Base-by-base conservation (phyloP, 2,329 filamentous ascomycete genomes). In the Ophiostoma perfectum region DNA sequence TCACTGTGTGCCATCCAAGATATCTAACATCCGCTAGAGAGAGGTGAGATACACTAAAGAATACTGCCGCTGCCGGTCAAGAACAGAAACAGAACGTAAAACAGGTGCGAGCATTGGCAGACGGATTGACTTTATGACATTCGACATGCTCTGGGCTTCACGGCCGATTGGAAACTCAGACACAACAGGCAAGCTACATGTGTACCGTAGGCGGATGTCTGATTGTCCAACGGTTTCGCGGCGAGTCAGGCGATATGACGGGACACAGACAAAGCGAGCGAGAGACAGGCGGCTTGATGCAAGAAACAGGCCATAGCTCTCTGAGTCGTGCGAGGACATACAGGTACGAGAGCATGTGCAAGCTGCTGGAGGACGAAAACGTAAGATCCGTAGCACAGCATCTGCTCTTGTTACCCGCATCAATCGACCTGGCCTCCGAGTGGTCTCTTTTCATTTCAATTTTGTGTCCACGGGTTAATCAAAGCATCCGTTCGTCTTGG, bases 291-390 rank as follows among this genome's bases (percentile, higher is more conserved):
- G 49, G 49, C 12, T 60, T 6, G 55, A 60, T 38, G 55, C 55
- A 60, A 27, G 55, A 60, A 60, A 60, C 55, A 60, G 55, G 55
- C 55, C 55, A 60, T 60, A 39, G 55, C 55, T 60, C 55, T 18
- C 16, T 4, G n/a, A 39, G 55, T 60, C 55, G 55, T 60, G 27
- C 55, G 55, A 60, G 55, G 55, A 14, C 52, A 58, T 14, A 52
- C 49, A n/a, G n/a, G n/a, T n/a, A 9, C 16, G 9, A 16, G 18
- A 11, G 12, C 49, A 27, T 7, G 9, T 38, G 27, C 14, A 11
- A 55, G 45, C 45, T 52, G 49, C 55, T 11, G 36, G 52, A 60
- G 55, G n/a, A 52, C 47, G 27, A 27, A 58, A 36, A 38, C 52
- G 27, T 18, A 18, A 36, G 52, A 49, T n/a, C 9, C n/a, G 55